Conservation (phyloP, 2,329 filamentous ascomycete genomes). For the Uncinocarpus reesii region DNA sequence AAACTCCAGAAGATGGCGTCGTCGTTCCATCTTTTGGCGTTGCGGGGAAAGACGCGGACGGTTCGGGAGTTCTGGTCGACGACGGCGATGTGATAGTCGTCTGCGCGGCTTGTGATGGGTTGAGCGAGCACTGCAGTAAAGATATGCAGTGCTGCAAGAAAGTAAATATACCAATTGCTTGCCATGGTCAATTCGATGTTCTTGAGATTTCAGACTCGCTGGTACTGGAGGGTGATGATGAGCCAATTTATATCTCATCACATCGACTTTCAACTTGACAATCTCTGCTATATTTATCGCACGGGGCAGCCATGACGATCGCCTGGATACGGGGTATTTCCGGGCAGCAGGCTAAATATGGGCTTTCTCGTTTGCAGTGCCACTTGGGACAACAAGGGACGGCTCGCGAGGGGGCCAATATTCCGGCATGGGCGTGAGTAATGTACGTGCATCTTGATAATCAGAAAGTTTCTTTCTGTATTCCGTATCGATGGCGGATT, state of each 20-base stretch:
- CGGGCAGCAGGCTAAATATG: too few relatives aligned
- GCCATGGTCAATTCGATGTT: background rate
- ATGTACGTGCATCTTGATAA: too few relatives aligned
- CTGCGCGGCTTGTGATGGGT: slow-evolving; percentile 3
- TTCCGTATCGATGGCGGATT: too few relatives aligned
- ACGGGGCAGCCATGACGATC: background rate
- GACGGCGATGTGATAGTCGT: slow-evolving; percentile 19
- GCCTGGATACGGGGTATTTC: background rate
- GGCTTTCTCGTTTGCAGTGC: background rate
- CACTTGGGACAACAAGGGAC: background rate
- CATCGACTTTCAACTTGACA: background rate
- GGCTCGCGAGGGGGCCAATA: background rate
- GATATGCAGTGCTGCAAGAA: slow-evolving; percentile 3
- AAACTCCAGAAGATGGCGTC: slow-evolving; percentile 18
- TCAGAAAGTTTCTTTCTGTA: too few relatives aligned
- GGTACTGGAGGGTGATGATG: background rate
- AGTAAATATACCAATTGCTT: background rate
- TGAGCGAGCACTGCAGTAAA: slow-evolving; percentile 2
- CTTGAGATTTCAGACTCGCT: background rate
- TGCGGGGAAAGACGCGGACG: slow-evolving; percentile 18
- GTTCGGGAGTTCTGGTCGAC: slow-evolving; percentile 19
- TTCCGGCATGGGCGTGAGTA: too few relatives aligned
- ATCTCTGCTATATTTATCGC: background rate
- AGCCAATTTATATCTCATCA: slow-evolving; percentile 4
- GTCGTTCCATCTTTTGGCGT: slow-evolving; percentile 15